phyloP scores from a whole-genome alignment of 306 rosid species.

The Cucurbita argyrosperma region DNA sequence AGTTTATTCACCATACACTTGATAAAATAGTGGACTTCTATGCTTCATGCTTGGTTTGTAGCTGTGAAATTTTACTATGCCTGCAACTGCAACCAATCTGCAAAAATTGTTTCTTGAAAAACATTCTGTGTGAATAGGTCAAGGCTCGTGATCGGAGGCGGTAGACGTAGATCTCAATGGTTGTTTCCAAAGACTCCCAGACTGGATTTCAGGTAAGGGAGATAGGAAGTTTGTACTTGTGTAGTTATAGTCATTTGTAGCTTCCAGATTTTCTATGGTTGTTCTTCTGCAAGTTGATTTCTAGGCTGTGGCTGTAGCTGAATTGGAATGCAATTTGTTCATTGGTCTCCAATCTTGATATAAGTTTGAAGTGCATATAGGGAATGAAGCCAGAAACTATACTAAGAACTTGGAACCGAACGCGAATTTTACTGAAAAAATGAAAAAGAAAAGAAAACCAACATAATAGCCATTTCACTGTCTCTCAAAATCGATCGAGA shows the following conservation, averaged over 20 bases:
- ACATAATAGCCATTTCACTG: too few species aligned
- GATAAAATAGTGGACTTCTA: not conserved
- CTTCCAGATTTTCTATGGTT: not conserved
- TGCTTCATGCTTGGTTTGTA: not conserved
- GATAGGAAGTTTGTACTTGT: not conserved
- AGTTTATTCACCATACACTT: not conserved
- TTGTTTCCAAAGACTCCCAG: not conserved
- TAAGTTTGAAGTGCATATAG: not conserved
- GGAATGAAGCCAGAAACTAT: not conserved
- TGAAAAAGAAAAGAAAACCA: too few species aligned
- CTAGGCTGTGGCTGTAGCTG: not conserved
- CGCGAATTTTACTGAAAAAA: too few species aligned
- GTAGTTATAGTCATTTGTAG: not conserved
- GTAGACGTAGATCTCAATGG: not conserved
- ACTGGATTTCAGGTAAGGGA: not conserved
- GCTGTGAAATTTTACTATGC: not conserved
- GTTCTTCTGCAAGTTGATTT: not conserved
- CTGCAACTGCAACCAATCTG: not conserved
- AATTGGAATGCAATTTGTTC: not conserved
- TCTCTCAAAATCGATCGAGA: too few species aligned
- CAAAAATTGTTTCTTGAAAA: not conserved
- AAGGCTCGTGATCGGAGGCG: not conserved
- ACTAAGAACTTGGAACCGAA: too few species aligned
- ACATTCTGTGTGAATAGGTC: not conserved
- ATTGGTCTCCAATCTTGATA: not conserved